Evolutionary conservation across 139 green algal genomes (phyloP), one percentile per base, ranked within the genome.

Genomic region (Micractinium sp.): DNA sequence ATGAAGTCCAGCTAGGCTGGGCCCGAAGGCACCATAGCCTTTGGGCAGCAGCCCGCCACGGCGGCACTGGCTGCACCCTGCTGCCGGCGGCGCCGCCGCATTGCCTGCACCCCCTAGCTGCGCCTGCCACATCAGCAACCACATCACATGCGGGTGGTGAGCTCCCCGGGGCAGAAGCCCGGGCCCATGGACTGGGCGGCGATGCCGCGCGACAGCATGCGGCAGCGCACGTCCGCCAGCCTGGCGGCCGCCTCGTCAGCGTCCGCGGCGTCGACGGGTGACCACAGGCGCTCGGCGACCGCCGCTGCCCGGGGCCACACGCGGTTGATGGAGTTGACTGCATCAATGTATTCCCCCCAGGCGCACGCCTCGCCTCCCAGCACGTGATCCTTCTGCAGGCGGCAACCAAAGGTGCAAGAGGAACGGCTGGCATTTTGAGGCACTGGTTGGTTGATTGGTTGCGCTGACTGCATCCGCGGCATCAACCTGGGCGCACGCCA

Each of bases 211-310:
- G 89, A 83, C 39, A 93, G 88, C 91, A 95, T 91, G 36, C 92
- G 77, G 85, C 93, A 95, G 77, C 92, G 90, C 86, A 94, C 91
- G 66, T 90, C 85, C 0, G 83, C 83, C 83, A 87, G 29, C 63
- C 23, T 39, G 53, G 53, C 53, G 36, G 80, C 19, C 56, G 27
- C 47, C 14, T 23, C 31, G 71, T 35, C 71, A 18, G 31, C 71
- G 5, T 18, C 31, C 3, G 71, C 25, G 36, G 38, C 71, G 2
- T n/a, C 39, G 5, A 67, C 39, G 27, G 79, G 87, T 0, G 89
- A 94, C 94, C 94, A 96, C 35, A 96, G 89, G 2, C 94, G 78
- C 86, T 96, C 94, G 23, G 91, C 94, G 0, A 95, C 89, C 15
- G 94, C 94, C 23, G 92, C 92, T 20, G 94, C 94, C 16, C 89